Conservation (phyloP, 345 rosid genomes). For the Turritis glabra region DNA sequence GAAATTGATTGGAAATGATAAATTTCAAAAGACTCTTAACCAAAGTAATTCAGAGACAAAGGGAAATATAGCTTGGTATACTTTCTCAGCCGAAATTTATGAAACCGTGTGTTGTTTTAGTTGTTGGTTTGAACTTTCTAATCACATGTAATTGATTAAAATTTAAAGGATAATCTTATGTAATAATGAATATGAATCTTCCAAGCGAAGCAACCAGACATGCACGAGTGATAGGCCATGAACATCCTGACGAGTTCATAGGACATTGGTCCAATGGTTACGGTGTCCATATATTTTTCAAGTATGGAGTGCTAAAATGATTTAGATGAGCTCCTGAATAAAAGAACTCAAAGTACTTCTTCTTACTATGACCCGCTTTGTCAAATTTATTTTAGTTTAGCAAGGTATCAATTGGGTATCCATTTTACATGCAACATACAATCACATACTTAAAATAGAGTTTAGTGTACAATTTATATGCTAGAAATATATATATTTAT, state of each 20-base stretch:
- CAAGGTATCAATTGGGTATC: neutral
- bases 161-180: neutral
- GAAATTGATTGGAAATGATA: too few relatives aligned
- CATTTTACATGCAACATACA: neutral
- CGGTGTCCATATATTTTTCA: neutral
- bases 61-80: neutral
- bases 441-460: too few relatives aligned
- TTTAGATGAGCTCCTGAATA: neutral
- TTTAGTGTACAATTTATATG: too few relatives aligned
- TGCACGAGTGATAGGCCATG: neutral
- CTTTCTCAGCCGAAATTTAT: too few relatives aligned
- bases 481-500: too few relatives aligned
- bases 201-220: constrained; percentile 14
- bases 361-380: neutral
- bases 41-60: neutral
- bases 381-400: neutral
- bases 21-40: neutral
- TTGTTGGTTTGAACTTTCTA: neutral
- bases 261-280: neutral
- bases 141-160: neutral
- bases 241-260: neutral
- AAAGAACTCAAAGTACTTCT: neutral
- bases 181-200: constrained; percentile 1
- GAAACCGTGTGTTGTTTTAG: neutral
- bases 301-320: neutral